Conservation (phyloP, 1,284 basidiomycete species). For the Ceratobasidium papillatum region DNA sequence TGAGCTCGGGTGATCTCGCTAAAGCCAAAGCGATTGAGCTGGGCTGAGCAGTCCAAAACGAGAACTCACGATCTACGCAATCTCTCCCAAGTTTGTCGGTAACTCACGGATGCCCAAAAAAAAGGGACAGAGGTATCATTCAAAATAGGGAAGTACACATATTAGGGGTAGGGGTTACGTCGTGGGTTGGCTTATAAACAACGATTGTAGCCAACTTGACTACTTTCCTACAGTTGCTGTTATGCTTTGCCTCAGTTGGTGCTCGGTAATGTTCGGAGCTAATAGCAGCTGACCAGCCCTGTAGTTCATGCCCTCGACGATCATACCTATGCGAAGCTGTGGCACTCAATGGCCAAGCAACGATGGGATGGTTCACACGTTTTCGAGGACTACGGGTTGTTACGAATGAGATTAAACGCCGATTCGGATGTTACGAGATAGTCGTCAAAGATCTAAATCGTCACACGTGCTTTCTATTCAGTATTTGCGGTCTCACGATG, state of each 20-base stretch:
- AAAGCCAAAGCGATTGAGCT: neutral
- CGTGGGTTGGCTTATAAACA: neutral
- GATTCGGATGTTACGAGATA: neutral
- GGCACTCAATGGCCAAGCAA: neutral
- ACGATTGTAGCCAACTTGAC: neutral
- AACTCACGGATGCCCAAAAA: neutral
- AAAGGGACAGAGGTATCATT: neutral
- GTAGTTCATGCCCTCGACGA: neutral
- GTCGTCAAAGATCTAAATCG: neutral
- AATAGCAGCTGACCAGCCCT: no score
- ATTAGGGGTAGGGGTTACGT: neutral
- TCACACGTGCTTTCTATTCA: neutral
- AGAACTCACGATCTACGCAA: neutral
- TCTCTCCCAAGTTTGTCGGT: neutral
- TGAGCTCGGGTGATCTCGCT: neutral
- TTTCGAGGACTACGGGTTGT: neutral
- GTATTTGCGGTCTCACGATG: neutral
- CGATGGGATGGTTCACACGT: neutral
- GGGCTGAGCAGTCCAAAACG: neutral
- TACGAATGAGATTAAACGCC: neutral
- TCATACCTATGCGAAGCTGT: neutral
- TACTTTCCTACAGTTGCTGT: no score
- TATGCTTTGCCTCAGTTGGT: no score
- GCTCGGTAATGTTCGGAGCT: no score
- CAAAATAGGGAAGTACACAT: neutral